Base-by-base conservation (phyloP, 2,329 filamentous ascomycete genomes). In the Tolypocladium pustulatum region DNA sequence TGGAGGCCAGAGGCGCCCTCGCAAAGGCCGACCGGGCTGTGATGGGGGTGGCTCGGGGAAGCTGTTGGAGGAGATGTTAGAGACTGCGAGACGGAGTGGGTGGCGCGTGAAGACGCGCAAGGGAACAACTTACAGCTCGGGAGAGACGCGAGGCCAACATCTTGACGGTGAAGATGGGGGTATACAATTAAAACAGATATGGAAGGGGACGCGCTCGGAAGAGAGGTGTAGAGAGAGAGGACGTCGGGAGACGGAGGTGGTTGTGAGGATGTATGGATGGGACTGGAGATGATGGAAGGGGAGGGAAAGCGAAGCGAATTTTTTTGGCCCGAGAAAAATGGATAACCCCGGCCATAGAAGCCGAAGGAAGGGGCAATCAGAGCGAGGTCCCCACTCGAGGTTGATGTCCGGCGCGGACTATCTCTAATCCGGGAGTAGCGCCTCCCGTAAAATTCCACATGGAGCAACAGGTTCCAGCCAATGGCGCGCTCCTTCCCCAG, bases 121-220 rank as follows among this genome's bases (percentile, higher is more conserved):
- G 37, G 38, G 9, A 22, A 30, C 36, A 53, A 84, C 87, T 80
- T 85, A 91, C 88, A 83, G 86, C 86, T 82, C 87, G 84, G 70
- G 84, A 82, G 69, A 90, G 78, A 75, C 85, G 85, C 69, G 87
- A 83, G 72, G 87, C 80, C 77, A 90, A 75, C 88, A 91, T 90
- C 73, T 76, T 86, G 78, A 71, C 68, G 67, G 67, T 67, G 62
- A 63, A 64, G 65, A 63, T 63, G 66, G 64, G 67, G 68, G 68
- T 71, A 73, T 71, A 69, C 63, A 67, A 64, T 65, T 68, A 66
- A 68, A 66, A 67, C 68, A 70, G 67, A 66, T 68, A 63, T 64
- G 65, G 67, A 68, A 62, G 65, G 67, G 68, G 66, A 64, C 67
- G 65, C 66, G 65, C 66, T 68, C 65, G 65, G 70, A 72, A 66